A percentile compares a stretch with the other conserved stretches of the same genome.
These are phyloP conservation scores for Ophiostoma himal-ulmi DNA, from an alignment of 2,329 filamentous ascomycete genomes.

Conservation along the genomic window DNA sequence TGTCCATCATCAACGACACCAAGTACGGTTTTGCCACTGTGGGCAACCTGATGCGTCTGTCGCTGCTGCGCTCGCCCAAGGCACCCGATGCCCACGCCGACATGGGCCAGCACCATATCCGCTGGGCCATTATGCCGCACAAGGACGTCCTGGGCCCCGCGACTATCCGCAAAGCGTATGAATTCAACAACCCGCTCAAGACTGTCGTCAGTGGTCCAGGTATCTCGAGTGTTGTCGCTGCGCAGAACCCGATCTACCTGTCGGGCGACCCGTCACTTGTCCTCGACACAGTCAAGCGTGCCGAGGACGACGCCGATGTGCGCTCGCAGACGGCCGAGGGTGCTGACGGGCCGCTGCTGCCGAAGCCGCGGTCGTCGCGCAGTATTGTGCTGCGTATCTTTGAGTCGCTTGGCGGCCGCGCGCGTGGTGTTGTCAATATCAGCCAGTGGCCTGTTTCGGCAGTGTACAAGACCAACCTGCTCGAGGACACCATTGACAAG, in stretches of 20 bases:
- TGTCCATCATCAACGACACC: slow-evolving; percentile 62
- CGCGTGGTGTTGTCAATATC: slow-evolving; percentile 49
- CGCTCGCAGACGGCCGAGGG: slow-evolving; percentile 45
- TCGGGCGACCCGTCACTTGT: slow-evolving; percentile 62
- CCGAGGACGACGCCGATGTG: slow-evolving; percentile 78
- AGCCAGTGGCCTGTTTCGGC: slow-evolving; percentile 64
- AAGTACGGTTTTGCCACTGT: slow-evolving; percentile 65
- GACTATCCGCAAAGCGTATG: slow-evolving; percentile 57
- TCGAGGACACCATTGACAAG: slow-evolving; percentile 79
- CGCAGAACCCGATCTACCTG: slow-evolving; percentile 55
- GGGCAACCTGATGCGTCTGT: slow-evolving; percentile 63
- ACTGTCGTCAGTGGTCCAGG: slow-evolving; percentile 19
- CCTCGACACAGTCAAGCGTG: slow-evolving; percentile 86
- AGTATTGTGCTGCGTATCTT: slow-evolving; percentile 83
- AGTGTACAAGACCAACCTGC: slow-evolving; percentile 74
- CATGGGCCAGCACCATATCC: slow-evolving; percentile 60
- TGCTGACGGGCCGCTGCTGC: slow-evolving; percentile 28
- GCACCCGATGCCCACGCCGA: slow-evolving; percentile 64
- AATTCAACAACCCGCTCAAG: slow-evolving; percentile 60
- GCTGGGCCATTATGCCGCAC: slow-evolving; percentile 63
- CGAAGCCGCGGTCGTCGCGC: slow-evolving; percentile 62
- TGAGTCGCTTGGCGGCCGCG: slow-evolving; percentile 78
- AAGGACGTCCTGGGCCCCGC: slow-evolving; percentile 47
- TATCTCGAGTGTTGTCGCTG: slow-evolving; percentile 35
- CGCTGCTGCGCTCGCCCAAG: slow-evolving; percentile 59